Percentiles rank a stretch among this genome's conserved stretches.
phyloP scores from a whole-genome alignment of 2,329 filamentous ascomycete species.

The Plenodomus tracheiphilus region DNA sequence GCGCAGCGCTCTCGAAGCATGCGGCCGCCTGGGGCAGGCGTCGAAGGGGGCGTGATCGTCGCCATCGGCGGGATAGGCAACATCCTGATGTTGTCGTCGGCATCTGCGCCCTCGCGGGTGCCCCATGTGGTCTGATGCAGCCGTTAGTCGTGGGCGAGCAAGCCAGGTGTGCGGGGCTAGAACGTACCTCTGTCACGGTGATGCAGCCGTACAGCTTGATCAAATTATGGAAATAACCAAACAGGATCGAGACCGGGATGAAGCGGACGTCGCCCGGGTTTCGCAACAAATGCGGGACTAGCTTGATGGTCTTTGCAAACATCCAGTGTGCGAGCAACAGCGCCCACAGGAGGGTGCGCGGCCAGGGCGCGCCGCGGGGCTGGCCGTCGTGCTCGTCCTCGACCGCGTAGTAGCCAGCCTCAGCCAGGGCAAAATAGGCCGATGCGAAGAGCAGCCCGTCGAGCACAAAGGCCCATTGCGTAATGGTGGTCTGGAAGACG shows the following conservation, averaged over 20 bases:
- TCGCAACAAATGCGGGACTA: slow-evolving; percentile 81
- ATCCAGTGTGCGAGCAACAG: slow-evolving; percentile 54
- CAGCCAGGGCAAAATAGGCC: slow-evolving; percentile 37
- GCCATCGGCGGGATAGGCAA: slow-evolving; percentile 40
- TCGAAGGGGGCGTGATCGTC: slow-evolving; percentile 40
- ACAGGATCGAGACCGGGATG: slow-evolving; percentile 82
- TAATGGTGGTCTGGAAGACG: slow-evolving; percentile 88
- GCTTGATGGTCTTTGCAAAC: slow-evolving; percentile 89
- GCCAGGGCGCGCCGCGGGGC: slow-evolving; percentile 21
- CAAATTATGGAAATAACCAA: slow-evolving; percentile 89
- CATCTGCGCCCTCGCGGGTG: slow-evolving; percentile 87
- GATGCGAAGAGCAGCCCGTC: slow-evolving; percentile 59
- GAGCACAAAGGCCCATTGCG: slow-evolving; percentile 78
- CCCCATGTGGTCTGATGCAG: slow-evolving; percentile 83
- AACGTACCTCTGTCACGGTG: slow-evolving; percentile 59
- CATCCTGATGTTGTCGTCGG: slow-evolving; percentile 58
- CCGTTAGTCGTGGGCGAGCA: slow-evolving; percentile 16
- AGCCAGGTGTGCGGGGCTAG: background rate
- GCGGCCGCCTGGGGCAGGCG: slow-evolving; percentile 37
- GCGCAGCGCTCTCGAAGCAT: slow-evolving; percentile 42
- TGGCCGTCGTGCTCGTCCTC: slow-evolving; percentile 20
- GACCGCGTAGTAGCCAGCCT: slow-evolving; percentile 34
- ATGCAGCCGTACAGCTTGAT: slow-evolving; percentile 89
- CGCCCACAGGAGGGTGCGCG: slow-evolving; percentile 33
- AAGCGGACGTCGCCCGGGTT: slow-evolving; percentile 81